Percentiles rank a stretch among this genome's conserved stretches.
Conservation (phyloP, 2,329 filamentous ascomycete genomes). For the Exophiala bonariae region DNA sequence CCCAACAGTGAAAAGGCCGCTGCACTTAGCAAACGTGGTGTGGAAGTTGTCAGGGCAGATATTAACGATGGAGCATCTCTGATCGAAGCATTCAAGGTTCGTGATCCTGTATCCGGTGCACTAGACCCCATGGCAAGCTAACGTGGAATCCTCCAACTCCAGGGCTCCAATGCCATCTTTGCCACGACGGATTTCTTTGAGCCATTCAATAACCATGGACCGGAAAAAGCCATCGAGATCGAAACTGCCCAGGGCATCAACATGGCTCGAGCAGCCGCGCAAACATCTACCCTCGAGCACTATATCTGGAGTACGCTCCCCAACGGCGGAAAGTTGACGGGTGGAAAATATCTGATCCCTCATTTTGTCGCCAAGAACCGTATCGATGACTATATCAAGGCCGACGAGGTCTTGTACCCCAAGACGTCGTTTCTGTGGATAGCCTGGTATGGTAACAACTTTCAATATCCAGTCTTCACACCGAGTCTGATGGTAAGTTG, state of each 20-base stretch:
- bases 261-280: conserved; percentile 42
- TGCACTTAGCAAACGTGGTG: conserved; percentile 10
- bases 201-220: conserved; percentile 30
- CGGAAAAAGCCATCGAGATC: conserved; percentile 36
- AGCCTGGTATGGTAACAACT: conserved; percentile 38
- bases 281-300: conserved; percentile 40
- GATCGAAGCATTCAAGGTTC: conserved; percentile 15
- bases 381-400: conserved; percentile 43
- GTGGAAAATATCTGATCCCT: conserved; percentile 36
- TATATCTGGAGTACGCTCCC: conserved; percentile 51
- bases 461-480: conserved; percentile 29
- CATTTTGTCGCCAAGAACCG: conserved; percentile 47
- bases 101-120: neutral
- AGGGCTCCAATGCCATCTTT: conserved; percentile 32
- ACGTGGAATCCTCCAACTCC: neutral
- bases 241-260: conserved; percentile 45
- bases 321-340: conserved; percentile 32
- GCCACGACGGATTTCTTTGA: conserved; percentile 46
- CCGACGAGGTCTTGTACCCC: conserved; percentile 31
- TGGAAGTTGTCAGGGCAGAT: conserved; percentile 20
- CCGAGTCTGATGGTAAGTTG: conserved; percentile 28
- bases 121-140: neutral
- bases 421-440: conserved; percentile 46
- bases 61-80: conserved; percentile 18
- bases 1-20: conserved; percentile 28